A percentile compares a stretch with the other conserved stretches of the same genome.
Conservation (phyloP, 225 moss, liverwort and hornwort genomes). For the Antitrichia curtipendula region DNA sequence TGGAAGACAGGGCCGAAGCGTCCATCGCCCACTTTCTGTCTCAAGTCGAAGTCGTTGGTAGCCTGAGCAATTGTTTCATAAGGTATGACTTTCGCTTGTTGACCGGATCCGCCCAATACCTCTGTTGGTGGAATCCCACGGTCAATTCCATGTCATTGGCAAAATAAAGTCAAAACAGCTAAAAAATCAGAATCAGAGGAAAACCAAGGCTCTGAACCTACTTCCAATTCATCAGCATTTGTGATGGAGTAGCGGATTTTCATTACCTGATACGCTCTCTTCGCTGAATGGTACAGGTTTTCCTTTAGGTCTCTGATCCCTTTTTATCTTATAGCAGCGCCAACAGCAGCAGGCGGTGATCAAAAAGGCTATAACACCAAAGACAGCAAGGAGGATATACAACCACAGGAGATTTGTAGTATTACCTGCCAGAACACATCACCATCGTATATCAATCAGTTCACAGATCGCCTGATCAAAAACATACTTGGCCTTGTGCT, state of each 20-base stretch:
- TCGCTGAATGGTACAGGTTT: conserved; percentile 24
- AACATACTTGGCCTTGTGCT: not conserved
- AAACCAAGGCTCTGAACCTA: not conserved
- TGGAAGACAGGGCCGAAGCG: conserved; percentile 33
- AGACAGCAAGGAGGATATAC: not conserved
- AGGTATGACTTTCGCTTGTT: conserved; percentile 9
- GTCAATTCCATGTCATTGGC: not conserved
- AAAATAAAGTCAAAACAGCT: not conserved
- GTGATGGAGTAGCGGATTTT: not conserved
- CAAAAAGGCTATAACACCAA: not conserved
- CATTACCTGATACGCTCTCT: conserved; percentile 22
- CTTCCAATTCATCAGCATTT: not conserved
- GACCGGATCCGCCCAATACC: conserved; percentile 6
- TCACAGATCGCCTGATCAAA: not conserved
- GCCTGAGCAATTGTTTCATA: conserved; percentile 16
- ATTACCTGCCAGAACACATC: not conserved
- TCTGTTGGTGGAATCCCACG: conserved; percentile 8
- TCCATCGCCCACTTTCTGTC: conserved; percentile 21
- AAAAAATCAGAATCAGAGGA: not conserved
- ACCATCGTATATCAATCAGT: not conserved
- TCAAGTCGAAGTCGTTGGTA: conserved; percentile 33
- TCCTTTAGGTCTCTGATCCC: not conserved
- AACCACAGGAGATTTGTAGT: conserved; percentile 2
- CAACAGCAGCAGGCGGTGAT: conserved; percentile 4
- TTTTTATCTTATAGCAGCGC: not conserved